phyloP scores from a whole-genome alignment of 495 filamentous ascomycete species.

The Aspergillus nanangensis region DNA sequence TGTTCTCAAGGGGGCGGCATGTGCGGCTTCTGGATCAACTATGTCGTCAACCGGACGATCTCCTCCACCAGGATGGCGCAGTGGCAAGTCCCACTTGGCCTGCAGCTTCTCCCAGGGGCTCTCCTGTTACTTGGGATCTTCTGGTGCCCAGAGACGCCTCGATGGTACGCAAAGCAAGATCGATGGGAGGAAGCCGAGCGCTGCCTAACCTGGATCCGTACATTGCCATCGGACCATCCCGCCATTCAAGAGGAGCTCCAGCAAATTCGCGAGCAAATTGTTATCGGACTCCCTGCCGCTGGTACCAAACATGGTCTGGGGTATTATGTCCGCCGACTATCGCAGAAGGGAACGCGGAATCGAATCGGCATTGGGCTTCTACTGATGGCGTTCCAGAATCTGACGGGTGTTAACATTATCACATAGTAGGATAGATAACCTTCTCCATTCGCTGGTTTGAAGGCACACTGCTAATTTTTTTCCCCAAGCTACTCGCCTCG shows the following conservation, averaged over 20 bases:
- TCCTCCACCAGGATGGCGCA: constrained; percentile 19
- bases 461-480: constrained; percentile 24
- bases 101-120: constrained; percentile 40
- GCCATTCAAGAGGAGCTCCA: constrained; percentile 26
- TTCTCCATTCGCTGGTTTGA: constrained; percentile 21
- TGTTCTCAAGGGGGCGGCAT: constrained; percentile 61
- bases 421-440: constrained; percentile 8
- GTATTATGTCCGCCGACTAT: constrained; percentile 4
- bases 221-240: constrained; percentile 21
- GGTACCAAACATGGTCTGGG: constrained; percentile 29
- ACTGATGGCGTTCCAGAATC: constrained; percentile 45
- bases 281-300: constrained; percentile 41
- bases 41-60: constrained; percentile 31
- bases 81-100: constrained; percentile 40
- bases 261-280: constrained; percentile 20
- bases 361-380: constrained; percentile 38
- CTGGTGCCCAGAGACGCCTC: constrained; percentile 37
- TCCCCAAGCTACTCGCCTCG: constrained; percentile 44
- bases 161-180: constrained; percentile 52
- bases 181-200: constrained; percentile 52
- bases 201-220: constrained; percentile 45
- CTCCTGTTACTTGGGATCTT: constrained; percentile 35
- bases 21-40: constrained; percentile 63
- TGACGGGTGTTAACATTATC: constrained; percentile 24
- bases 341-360: constrained; percentile 39